Conservation (phyloP, 2,329 filamentous ascomycete species). For the Pezicula neosporulosa region DNA sequence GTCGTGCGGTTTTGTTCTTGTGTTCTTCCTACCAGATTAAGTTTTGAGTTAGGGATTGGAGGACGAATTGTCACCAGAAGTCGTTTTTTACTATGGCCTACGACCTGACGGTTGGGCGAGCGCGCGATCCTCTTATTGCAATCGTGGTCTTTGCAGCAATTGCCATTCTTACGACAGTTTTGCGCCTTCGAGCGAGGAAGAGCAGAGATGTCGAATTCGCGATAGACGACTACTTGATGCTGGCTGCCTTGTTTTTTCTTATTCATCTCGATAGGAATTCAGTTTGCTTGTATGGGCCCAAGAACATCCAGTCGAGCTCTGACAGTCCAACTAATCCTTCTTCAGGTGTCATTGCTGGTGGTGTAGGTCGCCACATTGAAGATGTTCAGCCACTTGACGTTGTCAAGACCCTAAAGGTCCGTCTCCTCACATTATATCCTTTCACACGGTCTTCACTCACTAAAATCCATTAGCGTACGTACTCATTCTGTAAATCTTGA, state of each 20-base stretch:
- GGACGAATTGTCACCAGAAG: too few relatives aligned
- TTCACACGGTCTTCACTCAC: background rate
- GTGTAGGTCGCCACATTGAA: conserved; percentile 6
- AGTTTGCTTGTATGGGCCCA: conserved; percentile 3
- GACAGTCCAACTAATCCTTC: background rate
- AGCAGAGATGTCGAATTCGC: conserved; percentile 2
- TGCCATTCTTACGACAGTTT: conserved; percentile 2
- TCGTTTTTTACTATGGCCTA: conserved; percentile 5
- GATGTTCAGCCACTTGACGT: conserved; percentile 4
- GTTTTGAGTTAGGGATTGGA: too few relatives aligned
- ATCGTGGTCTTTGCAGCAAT: conserved; percentile 3
- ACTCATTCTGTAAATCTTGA: too few relatives aligned
- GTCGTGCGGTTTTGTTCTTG: too few relatives aligned
- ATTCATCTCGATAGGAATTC: conserved; percentile 5
- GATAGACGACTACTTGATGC: conserved; percentile 7
- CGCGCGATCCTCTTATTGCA: conserved; percentile 4
- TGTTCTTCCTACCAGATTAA: too few relatives aligned
- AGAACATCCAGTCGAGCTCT: background rate
- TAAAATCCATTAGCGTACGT: background rate
- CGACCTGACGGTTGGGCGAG: conserved; percentile 2
- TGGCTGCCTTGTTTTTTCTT: conserved; percentile 7
- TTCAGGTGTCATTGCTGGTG: conserved; percentile 5
- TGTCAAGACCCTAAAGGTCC: conserved; percentile 7
- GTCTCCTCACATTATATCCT: background rate
- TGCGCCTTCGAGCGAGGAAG: conserved; percentile 3